Percentiles rank a stretch among this genome's conserved stretches.
Conservation (phyloP, 2,329 filamentous ascomycete species). For the Colletotrichum orbiculare region DNA sequence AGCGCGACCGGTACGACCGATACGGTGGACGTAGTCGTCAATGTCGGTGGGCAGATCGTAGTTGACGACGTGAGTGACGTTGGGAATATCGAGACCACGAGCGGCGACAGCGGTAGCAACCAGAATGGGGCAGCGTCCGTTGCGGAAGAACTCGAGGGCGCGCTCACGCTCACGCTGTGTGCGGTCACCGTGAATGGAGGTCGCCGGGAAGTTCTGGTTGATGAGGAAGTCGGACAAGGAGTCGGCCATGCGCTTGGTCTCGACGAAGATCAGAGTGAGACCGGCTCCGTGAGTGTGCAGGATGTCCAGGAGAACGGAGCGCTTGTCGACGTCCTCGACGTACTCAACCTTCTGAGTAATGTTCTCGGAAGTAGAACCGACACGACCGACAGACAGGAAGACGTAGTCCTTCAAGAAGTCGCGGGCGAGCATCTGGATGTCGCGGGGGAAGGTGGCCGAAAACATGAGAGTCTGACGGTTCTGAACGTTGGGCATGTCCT, state of each 20-base stretch:
- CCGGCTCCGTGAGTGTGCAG: slow-evolving; percentile 92
- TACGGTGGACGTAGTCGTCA: slow-evolving; percentile 98
- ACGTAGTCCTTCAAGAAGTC: slow-evolving; percentile 99
- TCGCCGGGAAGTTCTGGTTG: slow-evolving; percentile 98
- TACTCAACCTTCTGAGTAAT: slow-evolving; percentile 99
- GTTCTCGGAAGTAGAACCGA: slow-evolving; percentile 99
- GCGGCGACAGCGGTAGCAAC: slow-evolving; percentile 98
- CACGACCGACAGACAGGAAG: slow-evolving; percentile 98
- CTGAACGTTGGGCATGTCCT: slow-evolving; percentile 91
- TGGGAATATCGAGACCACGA: slow-evolving; percentile 90
- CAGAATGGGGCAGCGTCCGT: slow-evolving; percentile 92
- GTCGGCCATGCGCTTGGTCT: slow-evolving; percentile 99
- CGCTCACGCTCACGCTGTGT: slow-evolving; percentile 99
- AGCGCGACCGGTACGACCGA: slow-evolving; percentile 99
- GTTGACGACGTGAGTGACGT: slow-evolving; percentile 97
- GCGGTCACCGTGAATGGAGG: slow-evolving; percentile 97
- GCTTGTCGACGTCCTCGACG: slow-evolving; percentile 96
- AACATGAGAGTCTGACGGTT: slow-evolving; percentile 99
- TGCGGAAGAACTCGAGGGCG: slow-evolving; percentile 97
- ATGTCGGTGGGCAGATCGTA: slow-evolving; percentile 99
- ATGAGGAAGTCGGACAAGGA: slow-evolving; percentile 97
- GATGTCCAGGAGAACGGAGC: slow-evolving; percentile 95
- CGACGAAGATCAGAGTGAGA: slow-evolving; percentile 96
- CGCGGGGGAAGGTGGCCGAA: slow-evolving; percentile 97
- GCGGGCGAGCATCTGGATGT: slow-evolving; percentile 98